Conservation (phyloP, 1,139 yeast genomes). For the Yamadazyma atlantica region DNA sequence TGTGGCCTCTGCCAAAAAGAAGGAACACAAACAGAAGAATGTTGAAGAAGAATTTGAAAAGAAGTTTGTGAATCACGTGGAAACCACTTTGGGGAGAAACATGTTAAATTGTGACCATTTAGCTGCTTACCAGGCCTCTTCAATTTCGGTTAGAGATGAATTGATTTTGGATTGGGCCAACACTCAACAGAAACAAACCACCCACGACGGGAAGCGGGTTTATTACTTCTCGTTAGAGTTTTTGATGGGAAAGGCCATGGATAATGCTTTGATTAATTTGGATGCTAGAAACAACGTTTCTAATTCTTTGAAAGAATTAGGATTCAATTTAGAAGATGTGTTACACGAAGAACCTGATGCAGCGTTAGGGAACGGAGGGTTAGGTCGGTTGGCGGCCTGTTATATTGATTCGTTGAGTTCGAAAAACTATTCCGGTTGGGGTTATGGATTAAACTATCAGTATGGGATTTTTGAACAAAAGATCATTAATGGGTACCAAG, state of each 20-base stretch:
- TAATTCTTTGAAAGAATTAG: conserved; percentile 67
- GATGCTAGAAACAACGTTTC: conserved; percentile 50
- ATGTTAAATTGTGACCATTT: conserved; percentile 88
- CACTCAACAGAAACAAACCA: conserved; percentile 87
- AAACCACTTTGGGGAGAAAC: conserved; percentile 84
- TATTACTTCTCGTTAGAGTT: conserved; percentile 88
- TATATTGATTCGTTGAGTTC: conserved; percentile 87
- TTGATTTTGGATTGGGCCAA: conserved; percentile 87
- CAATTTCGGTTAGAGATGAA: conserved; percentile 75
- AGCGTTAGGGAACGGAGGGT: conserved; percentile 92
- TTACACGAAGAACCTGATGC: conserved; percentile 90
- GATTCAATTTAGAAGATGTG: conserved; percentile 85
- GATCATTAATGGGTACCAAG: conserved; percentile 90
- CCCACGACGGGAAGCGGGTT: conserved; percentile 81
- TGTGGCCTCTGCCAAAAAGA: conserved; percentile 12
- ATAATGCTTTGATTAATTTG: conserved; percentile 86
- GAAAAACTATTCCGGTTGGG: conserved; percentile 93
- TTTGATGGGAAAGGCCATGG: conserved; percentile 94
- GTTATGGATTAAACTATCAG: conserved; percentile 90
- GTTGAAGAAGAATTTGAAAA: conserved; percentile 59
- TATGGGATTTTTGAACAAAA: conserved; percentile 92
- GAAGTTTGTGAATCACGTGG: conserved; percentile 81
- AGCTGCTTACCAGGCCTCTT: conserved; percentile 91
- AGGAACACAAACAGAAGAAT: conserved; percentile 9
- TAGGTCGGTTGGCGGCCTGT: conserved; percentile 94